Conservation (phyloP, 306 rosid species). For the Argentina anserina region DNA sequence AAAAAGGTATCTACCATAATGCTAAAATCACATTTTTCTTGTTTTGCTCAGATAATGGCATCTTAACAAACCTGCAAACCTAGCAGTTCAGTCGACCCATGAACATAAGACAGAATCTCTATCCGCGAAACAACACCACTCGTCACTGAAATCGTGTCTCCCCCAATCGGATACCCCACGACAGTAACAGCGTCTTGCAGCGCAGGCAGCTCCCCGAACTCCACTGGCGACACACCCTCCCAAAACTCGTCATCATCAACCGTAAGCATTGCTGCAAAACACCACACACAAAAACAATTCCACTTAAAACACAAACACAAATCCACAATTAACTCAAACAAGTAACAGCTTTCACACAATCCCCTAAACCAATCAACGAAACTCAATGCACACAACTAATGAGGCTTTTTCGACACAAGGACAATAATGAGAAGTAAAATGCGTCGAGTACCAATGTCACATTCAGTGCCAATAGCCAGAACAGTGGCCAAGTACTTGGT, state of each 20-base stretch:
- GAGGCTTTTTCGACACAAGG: neutral
- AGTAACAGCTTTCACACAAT: neutral
- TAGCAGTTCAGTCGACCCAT: slow-evolving; percentile 92
- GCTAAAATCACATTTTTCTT: neutral
- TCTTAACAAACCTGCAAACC: slow-evolving; percentile 78
- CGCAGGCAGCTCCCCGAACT: slow-evolving; percentile 80
- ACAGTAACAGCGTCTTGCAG: slow-evolving; percentile 96
- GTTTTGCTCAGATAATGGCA: neutral
- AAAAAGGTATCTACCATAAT: neutral
- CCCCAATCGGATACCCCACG: slow-evolving; percentile 97
- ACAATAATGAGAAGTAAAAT: neutral
- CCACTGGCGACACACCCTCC: slow-evolving; percentile 84
- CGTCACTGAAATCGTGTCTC: slow-evolving; percentile 95
- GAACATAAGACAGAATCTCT: slow-evolving; percentile 91
- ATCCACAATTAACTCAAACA: neutral
- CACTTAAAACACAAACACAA: neutral
- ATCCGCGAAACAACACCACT: slow-evolving; percentile 95
- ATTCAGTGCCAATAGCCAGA: slow-evolving; percentile 94
- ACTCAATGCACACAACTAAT: neutral
- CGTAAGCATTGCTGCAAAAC: slow-evolving; percentile 78
- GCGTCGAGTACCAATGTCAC: slow-evolving; percentile 57
- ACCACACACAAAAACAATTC: slow-evolving; percentile 23
- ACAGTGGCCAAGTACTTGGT: slow-evolving; percentile 92
- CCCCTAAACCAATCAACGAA: too few species aligned
- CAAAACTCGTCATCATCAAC: slow-evolving; percentile 91